Conservation (phyloP, 345 rosid species). For the thale cress (Arabidopsis thaliana) region DNA sequence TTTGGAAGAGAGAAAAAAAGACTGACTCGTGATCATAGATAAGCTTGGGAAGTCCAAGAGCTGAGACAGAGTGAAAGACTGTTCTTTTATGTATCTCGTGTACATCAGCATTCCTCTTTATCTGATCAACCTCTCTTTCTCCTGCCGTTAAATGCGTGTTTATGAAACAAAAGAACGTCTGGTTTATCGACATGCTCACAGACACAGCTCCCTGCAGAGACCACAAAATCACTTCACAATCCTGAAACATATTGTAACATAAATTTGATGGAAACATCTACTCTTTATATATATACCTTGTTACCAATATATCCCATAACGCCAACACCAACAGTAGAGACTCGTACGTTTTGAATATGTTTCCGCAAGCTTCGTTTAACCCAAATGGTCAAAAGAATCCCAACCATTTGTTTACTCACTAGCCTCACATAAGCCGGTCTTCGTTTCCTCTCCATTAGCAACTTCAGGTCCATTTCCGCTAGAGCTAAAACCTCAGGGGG, state of each 20-base stretch:
- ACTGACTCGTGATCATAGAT: conserved; percentile 89
- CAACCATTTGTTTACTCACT: conserved; percentile 96
- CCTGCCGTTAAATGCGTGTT: conserved; percentile 90
- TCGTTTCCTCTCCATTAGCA: conserved; percentile 71
- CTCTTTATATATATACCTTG: conserved; percentile 57
- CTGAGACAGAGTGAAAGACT: conserved; percentile 61
- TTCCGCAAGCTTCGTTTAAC: conserved; percentile 82
- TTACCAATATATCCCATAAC: conserved; percentile 97
- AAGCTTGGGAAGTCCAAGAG: conserved; percentile 67
- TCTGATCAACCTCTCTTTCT: conserved; percentile 88
- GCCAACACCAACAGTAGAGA: conserved; percentile 94
- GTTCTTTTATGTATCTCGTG: conserved; percentile 86
- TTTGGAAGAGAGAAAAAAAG: background rate
- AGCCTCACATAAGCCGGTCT: conserved; percentile 78
- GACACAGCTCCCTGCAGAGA: conserved; percentile 82
- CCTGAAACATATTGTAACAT: background rate
- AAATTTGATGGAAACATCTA: background rate
- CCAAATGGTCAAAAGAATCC: conserved; percentile 85
- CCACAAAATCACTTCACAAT: conserved; percentile 4
- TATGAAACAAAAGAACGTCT: conserved; percentile 83
- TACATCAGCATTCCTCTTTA: conserved; percentile 88
- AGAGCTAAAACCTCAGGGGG: conserved; percentile 52
- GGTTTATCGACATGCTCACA: conserved; percentile 92
- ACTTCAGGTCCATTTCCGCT: conserved; percentile 70
- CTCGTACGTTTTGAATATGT: conserved; percentile 80